These are phyloP conservation scores for Paratinospora sagittata DNA, from an alignment of 164 flowering plant genomes.

Conservation along the genomic window DNA sequence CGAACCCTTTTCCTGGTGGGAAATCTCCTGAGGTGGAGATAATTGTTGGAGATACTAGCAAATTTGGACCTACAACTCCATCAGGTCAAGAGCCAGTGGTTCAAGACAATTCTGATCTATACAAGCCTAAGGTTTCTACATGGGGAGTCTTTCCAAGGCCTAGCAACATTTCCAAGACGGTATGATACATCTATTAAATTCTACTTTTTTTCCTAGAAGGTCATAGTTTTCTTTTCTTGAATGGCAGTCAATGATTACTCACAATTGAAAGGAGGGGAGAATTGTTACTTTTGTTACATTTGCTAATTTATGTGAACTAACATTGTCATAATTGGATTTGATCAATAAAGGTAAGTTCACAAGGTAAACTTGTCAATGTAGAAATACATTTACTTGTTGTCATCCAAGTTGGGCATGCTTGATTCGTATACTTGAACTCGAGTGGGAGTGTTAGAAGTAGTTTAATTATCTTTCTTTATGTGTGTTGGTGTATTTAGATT, in stretches of 20 bases:
- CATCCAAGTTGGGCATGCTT: too few species aligned
- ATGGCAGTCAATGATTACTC: background rate
- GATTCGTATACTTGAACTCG: too few species aligned
- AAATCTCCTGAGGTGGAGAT: conserved; percentile 76
- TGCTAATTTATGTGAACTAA: background rate
- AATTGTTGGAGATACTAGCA: conserved; percentile 66
- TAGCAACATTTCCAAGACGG: conserved; percentile 74
- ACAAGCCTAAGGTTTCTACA: conserved; percentile 89
- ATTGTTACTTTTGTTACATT: background rate
- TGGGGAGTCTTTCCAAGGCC: conserved; percentile 99
- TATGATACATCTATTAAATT: conserved; percentile 23
- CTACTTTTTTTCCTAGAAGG: background rate
- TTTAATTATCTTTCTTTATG: too few species aligned
- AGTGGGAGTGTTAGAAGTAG: too few species aligned
- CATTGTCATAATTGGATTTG: background rate
- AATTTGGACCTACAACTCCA: conserved; percentile 33
- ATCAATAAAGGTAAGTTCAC: background rate
- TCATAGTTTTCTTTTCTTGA: background rate
- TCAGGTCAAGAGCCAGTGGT: conserved; percentile 15
- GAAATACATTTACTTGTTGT: background rate
- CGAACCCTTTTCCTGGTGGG: conserved; percentile 50
- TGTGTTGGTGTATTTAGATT: too few species aligned
- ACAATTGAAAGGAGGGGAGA: background rate
- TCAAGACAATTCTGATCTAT: conserved; percentile 48
- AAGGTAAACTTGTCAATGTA: too few species aligned